Percentiles rank a stretch among this genome's conserved stretches.
phyloP scores from a whole-genome alignment of 148 eudicot genomes.

The Hydrangea macrophylla region DNA sequence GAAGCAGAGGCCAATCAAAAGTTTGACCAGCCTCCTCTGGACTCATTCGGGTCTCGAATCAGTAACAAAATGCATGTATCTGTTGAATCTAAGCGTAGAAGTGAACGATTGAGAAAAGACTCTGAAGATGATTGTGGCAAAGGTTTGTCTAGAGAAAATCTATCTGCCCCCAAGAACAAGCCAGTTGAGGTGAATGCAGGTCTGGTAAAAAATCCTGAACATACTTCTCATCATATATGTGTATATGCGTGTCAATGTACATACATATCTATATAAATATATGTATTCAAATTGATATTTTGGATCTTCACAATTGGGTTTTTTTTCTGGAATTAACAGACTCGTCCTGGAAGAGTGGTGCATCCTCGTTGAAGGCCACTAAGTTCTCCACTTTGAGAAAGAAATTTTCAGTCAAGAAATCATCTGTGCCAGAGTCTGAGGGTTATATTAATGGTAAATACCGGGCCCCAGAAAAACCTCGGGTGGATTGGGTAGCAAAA shows the following conservation, averaged over 20 bases:
- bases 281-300: too few species aligned
- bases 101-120: conserved; percentile 27
- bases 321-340: too few species aligned
- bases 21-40: conserved; percentile 16
- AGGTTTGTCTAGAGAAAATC: conserved; percentile 13
- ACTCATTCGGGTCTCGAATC: conserved; percentile 16
- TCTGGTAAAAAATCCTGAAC: conserved; percentile 16
- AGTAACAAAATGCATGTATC: conserved; percentile 19
- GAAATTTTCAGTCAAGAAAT: conserved; percentile 17
- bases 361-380: conserved; percentile 23
- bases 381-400: conserved; percentile 26
- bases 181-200: conserved; percentile 18
- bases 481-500: conserved; percentile 10
- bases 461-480: conserved; percentile 21
- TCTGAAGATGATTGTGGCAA: conserved; percentile 15
- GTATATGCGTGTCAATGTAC: too few species aligned
- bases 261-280: too few species aligned
- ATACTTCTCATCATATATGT: conserved; percentile 7
- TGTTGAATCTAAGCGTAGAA: conserved; percentile 12
- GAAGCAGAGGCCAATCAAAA: conserved; percentile 12
- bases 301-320: too few species aligned
- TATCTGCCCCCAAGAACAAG: conserved; percentile 8
- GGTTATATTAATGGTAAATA: conserved; percentile 15
- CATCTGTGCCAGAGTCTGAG: conserved; percentile 19
- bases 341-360: conserved; percentile 11